Conservation (phyloP, 1,284 basidiomycete genomes). For the Moniliophthora roreri region DNA sequence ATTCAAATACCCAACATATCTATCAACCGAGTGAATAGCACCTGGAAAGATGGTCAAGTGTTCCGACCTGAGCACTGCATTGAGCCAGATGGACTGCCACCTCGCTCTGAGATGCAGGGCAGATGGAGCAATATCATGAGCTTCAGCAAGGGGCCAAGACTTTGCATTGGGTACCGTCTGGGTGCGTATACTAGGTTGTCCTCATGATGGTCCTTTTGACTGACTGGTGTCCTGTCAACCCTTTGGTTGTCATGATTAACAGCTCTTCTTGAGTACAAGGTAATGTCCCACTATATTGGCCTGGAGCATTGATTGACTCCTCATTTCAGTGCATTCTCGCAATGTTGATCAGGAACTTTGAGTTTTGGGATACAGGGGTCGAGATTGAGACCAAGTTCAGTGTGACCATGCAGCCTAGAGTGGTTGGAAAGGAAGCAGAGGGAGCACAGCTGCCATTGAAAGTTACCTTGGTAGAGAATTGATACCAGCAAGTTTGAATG, state of each 20-base stretch:
- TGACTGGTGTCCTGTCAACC: background rate
- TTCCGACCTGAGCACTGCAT: constrained; percentile 36
- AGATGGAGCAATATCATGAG: constrained; percentile 27
- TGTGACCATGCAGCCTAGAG: constrained; percentile 11
- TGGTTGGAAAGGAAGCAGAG: constrained; percentile 13
- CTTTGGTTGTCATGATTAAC: no score
- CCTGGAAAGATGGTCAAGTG: constrained; percentile 28
- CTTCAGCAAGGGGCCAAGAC: constrained; percentile 35
- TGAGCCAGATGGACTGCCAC: constrained; percentile 18
- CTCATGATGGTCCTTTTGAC: background rate
- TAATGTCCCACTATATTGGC: no score
- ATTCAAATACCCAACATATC: constrained; percentile 15
- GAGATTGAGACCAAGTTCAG: constrained; percentile 9
- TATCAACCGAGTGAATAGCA: constrained; percentile 11
- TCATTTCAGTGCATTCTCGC: constrained; percentile 10
- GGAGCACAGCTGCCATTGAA: constrained; percentile 11
- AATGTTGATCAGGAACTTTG: constrained; percentile 2
- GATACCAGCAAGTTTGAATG: no score
- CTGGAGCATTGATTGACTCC: no score
- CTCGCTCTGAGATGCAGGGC: constrained; percentile 22
- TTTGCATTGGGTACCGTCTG: constrained; percentile 30
- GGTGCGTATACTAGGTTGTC: constrained; percentile 7
- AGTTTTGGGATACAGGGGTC: constrained; percentile 11
- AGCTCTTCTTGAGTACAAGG: no score
- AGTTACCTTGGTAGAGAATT: constrained; percentile 6